These are phyloP conservation scores for Colletotrichum spinosum DNA, from an alignment of 2,329 filamentous ascomycete genomes.

Conservation along the genomic window DNA sequence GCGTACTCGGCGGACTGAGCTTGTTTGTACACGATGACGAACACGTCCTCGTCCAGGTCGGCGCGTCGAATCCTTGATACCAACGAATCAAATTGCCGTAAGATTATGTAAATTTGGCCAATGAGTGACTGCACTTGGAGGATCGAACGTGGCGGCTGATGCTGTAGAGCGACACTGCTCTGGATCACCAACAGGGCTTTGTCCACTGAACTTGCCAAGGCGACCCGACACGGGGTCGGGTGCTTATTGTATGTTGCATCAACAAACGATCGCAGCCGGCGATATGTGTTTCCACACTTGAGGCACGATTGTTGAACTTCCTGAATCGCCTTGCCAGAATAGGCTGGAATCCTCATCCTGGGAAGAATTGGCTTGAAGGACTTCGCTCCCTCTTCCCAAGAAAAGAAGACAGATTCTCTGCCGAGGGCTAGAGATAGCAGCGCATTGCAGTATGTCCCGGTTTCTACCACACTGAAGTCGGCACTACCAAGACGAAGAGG, in stretches of 20 bases:
- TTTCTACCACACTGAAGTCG: slow-evolving; percentile 57
- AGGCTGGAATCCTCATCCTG: slow-evolving; percentile 66
- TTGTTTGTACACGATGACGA: slow-evolving; percentile 71
- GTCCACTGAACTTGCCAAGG: slow-evolving; percentile 62
- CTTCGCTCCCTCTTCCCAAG: slow-evolving; percentile 64
- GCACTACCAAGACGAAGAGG: slow-evolving; percentile 52
- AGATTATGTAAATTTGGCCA: slow-evolving; percentile 58
- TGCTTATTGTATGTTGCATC: slow-evolving; percentile 58
- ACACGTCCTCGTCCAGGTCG: slow-evolving; percentile 68
- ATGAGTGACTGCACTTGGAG: slow-evolving; percentile 65
- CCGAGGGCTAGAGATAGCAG: slow-evolving; percentile 77
- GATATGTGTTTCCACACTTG: slow-evolving; percentile 59
- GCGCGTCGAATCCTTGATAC: slow-evolving; percentile 58
- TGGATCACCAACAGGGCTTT: slow-evolving; percentile 62
- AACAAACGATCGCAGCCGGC: slow-evolving; percentile 59
- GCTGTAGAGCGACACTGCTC: slow-evolving; percentile 58
- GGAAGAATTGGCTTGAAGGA: slow-evolving; percentile 64
- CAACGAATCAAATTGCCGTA: slow-evolving; percentile 64
- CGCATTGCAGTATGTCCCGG: slow-evolving; percentile 63
- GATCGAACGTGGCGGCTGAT: slow-evolving; percentile 57
- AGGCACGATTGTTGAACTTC: slow-evolving; percentile 61
- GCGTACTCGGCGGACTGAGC: slow-evolving; percentile 74
- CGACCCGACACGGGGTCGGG: slow-evolving; percentile 60
- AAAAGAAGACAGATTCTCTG: slow-evolving; percentile 77
- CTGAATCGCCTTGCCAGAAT: slow-evolving; percentile 61